A percentile compares a stretch with the other conserved stretches of the same genome.
Conservation (phyloP, 495 filamentous ascomycete genomes). For the Xylaria intraflava region DNA sequence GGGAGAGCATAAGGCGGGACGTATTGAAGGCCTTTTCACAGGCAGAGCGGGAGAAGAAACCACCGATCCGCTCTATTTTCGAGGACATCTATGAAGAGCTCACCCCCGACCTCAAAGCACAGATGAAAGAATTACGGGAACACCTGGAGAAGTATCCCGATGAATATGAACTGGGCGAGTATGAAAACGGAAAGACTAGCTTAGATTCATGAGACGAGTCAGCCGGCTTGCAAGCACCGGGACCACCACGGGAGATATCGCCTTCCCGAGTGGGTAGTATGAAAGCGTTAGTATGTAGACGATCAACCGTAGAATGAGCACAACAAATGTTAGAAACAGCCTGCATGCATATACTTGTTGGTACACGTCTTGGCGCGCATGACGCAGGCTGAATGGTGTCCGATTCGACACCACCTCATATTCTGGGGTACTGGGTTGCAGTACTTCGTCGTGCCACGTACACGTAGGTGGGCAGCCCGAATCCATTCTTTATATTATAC, state of each 20-base stretch:
- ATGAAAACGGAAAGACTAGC: constrained; percentile 68
- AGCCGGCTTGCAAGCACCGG: not conserved
- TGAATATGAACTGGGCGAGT: constrained; percentile 81
- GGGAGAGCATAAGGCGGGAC: constrained; percentile 60
- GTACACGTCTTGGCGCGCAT: constrained; percentile 5
- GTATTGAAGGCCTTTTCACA: constrained; percentile 77
- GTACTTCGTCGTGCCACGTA: constrained; percentile 8
- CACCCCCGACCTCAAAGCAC: constrained; percentile 71
- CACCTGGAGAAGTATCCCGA: constrained; percentile 81
- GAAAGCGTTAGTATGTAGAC: not conserved
- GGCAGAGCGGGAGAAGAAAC: constrained; percentile 88
- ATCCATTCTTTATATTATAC: not conserved
- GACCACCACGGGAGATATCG: not conserved
- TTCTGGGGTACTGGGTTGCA: not conserved
- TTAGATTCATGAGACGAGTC: constrained; percentile 28
- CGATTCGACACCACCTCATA: not conserved
- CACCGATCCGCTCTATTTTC: constrained; percentile 70
- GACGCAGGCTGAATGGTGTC: constrained; percentile 1
- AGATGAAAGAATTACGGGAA: constrained; percentile 70
- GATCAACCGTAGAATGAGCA: constrained; percentile 1
- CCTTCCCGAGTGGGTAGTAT: no score
- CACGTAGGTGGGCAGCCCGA: constrained; percentile 4
- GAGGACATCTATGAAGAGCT: constrained; percentile 81
- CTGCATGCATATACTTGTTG: constrained; percentile 4
- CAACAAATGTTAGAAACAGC: not conserved